These are phyloP conservation scores for Podospora didyma DNA, from an alignment of 495 filamentous ascomycete genomes.

Conservation along the genomic window DNA sequence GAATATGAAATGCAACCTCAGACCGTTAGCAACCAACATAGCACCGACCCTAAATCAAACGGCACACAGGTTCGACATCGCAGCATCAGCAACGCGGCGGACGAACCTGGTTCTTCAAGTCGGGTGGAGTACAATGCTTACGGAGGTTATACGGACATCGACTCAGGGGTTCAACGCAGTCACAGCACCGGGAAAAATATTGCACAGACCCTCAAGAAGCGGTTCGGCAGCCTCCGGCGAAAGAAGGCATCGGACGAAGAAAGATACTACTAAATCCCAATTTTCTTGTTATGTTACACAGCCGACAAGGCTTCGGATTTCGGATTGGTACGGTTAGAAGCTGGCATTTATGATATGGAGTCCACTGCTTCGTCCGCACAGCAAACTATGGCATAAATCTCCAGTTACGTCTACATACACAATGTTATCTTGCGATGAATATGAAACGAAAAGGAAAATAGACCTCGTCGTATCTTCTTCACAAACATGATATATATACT, in stretches of 20 bases:
- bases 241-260: conserved; percentile 16
- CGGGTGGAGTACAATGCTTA: neutral
- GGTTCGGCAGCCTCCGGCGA: conserved; percentile 43
- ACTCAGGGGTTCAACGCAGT: conserved; percentile 17
- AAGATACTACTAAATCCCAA: neutral
- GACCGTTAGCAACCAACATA: neutral
- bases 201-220: conserved; percentile 40
- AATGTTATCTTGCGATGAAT: too few species aligned
- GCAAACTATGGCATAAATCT: too few species aligned
- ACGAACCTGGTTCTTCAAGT: neutral
- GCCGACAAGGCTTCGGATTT: too few species aligned
- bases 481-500: too few species aligned
- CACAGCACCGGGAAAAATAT: conserved; percentile 37
- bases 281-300: too few species aligned
- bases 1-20: conserved; percentile 42
- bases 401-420: too few species aligned
- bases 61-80: conserved; percentile 22
- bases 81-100: conserved; percentile 26
- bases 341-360: too few species aligned
- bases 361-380: too few species aligned
- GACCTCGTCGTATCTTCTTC: too few species aligned
- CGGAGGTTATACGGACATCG: neutral
- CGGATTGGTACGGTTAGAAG: too few species aligned
- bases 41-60: neutral
- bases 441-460: too few species aligned